Percentiles rank a stretch among this genome's conserved stretches.
Conservation (phyloP, 495 filamentous ascomycete species). For the Talaromyces wortmannii region DNA sequence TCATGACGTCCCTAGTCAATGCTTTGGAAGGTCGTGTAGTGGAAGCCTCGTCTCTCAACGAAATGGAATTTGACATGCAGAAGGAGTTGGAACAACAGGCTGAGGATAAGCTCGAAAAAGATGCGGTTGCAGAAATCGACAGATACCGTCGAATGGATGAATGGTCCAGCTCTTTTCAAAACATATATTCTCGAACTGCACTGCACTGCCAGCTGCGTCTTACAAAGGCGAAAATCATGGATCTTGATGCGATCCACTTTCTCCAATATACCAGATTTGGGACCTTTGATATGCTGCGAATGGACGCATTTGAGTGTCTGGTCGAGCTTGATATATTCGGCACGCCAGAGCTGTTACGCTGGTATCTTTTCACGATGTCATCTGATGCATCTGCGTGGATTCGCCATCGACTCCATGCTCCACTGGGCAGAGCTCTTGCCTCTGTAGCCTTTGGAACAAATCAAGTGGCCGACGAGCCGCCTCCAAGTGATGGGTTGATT, state of each 20-base stretch:
- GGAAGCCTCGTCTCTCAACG: constrained; percentile 20
- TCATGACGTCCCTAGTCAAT: constrained; percentile 75
- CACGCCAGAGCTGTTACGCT: constrained; percentile 53
- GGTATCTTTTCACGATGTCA: constrained; percentile 64
- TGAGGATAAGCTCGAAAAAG: constrained; percentile 56
- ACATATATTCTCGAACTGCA: constrained; percentile 78
- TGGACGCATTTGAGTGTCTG: constrained; percentile 76
- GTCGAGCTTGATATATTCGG: constrained; percentile 69
- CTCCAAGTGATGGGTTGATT: constrained; percentile 56
- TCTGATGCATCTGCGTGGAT: constrained; percentile 78
- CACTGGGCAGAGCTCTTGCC: constrained; percentile 68
- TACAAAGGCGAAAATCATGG: constrained; percentile 63
- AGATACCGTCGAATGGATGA: constrained; percentile 89
- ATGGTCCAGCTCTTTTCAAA: constrained; percentile 87
- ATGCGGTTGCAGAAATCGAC: constrained; percentile 78
- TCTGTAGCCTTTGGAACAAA: constrained; percentile 70
- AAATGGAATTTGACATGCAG: constrained; percentile 40
- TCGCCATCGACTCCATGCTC: constrained; percentile 57
- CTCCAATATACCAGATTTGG: constrained; percentile 72
- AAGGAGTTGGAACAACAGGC: constrained; percentile 46
- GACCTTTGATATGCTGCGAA: constrained; percentile 71
- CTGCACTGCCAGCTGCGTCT: constrained; percentile 69
- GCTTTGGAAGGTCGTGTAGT: constrained; percentile 56
- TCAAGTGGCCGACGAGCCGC: constrained; percentile 13
- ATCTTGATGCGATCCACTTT: constrained; percentile 57